A percentile compares a stretch with the other conserved stretches of the same genome.
Evolutionary conservation across 495 filamentous ascomycete species (phyloP).

Genomic region (Cairneyella variabilis): DNA sequence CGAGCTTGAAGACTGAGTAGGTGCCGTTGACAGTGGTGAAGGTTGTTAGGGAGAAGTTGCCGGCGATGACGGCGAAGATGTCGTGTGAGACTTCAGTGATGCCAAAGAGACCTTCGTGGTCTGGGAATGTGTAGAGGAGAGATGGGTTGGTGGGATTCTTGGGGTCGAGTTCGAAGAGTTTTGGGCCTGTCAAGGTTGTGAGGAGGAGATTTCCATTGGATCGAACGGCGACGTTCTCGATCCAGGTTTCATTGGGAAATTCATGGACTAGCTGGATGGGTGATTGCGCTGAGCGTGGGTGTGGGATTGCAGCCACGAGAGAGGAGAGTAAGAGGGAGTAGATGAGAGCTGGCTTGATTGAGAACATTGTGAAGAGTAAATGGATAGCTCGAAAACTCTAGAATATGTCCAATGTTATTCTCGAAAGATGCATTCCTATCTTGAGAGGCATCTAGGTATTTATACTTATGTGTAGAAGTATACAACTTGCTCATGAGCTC

Average conservation of each 20-base stretch:
- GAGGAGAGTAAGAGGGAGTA: neutral
- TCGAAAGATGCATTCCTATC: too few species aligned
- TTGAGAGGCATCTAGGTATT: too few species aligned
- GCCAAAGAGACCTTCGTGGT: conserved; percentile 34
- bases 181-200: conserved; percentile 32
- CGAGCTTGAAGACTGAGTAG: conserved; percentile 38
- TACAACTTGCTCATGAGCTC: too few species aligned
- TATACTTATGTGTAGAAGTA: too few species aligned
- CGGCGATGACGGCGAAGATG: conserved; percentile 38
- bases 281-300: neutral
- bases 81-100: conserved; percentile 40
- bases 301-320: neutral
- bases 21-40: conserved; percentile 30
- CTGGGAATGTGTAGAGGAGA: conserved; percentile 32
- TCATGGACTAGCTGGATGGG: neutral
- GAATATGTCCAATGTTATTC: too few species aligned
- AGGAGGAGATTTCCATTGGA: conserved; percentile 34
- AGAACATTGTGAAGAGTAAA: too few species aligned
- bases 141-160: neutral
- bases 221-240: conserved; percentile 37
- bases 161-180: conserved; percentile 40
- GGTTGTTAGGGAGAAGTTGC: conserved; percentile 33
- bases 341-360: neutral
- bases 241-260: conserved; percentile 29
- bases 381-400: too few species aligned